Evolutionary conservation across 2,329 filamentous ascomycete species (phyloP).

Genomic region (Fusarium torreyae): DNA sequence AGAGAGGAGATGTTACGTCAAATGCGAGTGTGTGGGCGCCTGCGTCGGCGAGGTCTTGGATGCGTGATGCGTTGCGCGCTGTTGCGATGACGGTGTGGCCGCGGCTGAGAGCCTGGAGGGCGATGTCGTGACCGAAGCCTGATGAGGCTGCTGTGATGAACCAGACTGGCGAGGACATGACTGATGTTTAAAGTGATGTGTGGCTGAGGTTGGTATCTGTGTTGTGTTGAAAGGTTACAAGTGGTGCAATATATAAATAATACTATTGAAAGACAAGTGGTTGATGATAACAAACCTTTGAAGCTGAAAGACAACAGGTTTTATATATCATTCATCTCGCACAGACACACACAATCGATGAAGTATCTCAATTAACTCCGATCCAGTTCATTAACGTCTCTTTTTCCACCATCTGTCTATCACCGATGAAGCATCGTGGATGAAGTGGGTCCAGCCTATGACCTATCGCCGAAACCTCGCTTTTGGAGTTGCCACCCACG

Average conservation of each 20-base stretch:
- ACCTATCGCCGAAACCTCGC: constrained; percentile 35
- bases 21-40: constrained; percentile 62
- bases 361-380: constrained; percentile 15
- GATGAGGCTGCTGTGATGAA: constrained; percentile 68
- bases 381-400: neutral
- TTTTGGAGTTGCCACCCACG: neutral
- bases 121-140: constrained; percentile 65
- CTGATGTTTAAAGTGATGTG: neutral
- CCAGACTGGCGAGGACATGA: constrained; percentile 59
- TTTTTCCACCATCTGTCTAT: neutral
- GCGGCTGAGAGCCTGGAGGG: constrained; percentile 59
- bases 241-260: neutral
- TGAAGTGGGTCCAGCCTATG: neutral
- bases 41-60: constrained; percentile 59
- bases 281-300: neutral
- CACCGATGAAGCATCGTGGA: constrained; percentile 6
- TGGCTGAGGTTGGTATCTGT: neutral
- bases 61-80: constrained; percentile 58
- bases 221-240: neutral
- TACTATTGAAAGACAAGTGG: neutral
- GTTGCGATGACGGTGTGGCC: constrained; percentile 68
- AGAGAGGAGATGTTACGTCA: constrained; percentile 62
- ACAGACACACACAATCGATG: neutral
- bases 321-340: neutral
- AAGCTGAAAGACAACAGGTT: neutral